A percentile compares a stretch with the other conserved stretches of the same genome.
phyloP scores from a whole-genome alignment of 1,139 yeast genomes.

The Protomyces inouyei region DNA sequence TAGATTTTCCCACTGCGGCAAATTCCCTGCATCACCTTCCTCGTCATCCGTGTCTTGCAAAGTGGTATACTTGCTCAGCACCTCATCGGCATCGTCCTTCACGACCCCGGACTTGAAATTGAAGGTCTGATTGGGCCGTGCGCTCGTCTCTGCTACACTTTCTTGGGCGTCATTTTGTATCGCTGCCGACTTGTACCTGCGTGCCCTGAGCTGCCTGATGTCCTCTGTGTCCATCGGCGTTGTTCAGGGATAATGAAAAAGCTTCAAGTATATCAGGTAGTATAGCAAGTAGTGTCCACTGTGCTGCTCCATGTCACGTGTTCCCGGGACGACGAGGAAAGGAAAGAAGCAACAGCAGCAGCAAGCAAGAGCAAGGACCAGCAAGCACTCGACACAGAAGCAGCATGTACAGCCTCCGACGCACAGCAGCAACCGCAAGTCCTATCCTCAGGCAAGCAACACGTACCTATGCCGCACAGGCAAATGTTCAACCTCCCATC shows the following conservation, averaged over 20 bases:
- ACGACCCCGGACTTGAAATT: not conserved
- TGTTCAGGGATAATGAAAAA: too few relatives aligned
- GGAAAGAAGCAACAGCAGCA: not conserved
- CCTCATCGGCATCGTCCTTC: not conserved
- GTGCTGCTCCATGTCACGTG: not conserved
- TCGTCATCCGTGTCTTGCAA: not conserved
- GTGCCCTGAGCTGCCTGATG: not conserved
- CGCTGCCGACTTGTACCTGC: not conserved
- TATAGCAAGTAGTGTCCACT: too few relatives aligned
- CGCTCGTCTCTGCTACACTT: not conserved
- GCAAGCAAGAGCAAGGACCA: not conserved
- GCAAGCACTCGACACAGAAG: not conserved
- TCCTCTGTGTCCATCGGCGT: not conserved
- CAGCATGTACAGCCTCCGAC: not conserved
- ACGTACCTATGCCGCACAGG: conserved; percentile 25
- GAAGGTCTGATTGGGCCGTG: not conserved
- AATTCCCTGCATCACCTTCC: not conserved
- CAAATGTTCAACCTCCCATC: conserved; percentile 59
- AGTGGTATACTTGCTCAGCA: not conserved
- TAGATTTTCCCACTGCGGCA: not conserved
- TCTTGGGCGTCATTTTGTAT: not conserved
- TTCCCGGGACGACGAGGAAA: not conserved
- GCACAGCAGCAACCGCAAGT: conserved; percentile 12
- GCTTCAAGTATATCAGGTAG: too few relatives aligned
- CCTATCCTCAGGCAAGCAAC: conserved; percentile 5